Percentiles rank a stretch among this genome's conserved stretches.
These are phyloP conservation scores for Tulasnella sp. DNA, from an alignment of 768 basidiomycete species.

Conservation along the genomic window DNA sequence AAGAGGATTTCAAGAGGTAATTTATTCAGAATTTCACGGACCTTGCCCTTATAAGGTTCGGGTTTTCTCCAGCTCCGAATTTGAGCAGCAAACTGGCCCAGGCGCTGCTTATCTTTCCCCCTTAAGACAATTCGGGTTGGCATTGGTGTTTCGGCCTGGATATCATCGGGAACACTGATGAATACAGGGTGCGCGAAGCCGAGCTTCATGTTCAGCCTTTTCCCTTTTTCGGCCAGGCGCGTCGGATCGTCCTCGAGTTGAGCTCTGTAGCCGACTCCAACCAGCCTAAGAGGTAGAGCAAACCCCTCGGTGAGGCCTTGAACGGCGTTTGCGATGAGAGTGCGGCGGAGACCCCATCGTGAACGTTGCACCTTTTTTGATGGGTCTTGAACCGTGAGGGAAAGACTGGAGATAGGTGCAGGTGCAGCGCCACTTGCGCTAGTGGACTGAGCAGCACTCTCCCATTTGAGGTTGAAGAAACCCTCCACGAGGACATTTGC, in stretches of 20 bases:
- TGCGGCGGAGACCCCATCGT: slow-evolving; percentile 94
- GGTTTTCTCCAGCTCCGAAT: slow-evolving; percentile 81
- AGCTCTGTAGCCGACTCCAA: slow-evolving; percentile 92
- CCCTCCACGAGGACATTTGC: slow-evolving; percentile 38
- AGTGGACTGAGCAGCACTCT: neutral
- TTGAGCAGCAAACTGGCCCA: slow-evolving; percentile 85
- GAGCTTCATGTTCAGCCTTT: slow-evolving; percentile 83
- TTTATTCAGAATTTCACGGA: slow-evolving; percentile 40
- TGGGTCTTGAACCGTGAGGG: slow-evolving; percentile 49
- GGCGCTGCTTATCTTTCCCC: slow-evolving; percentile 81
- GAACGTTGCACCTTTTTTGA: slow-evolving; percentile 71
- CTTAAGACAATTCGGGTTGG: slow-evolving; percentile 79
- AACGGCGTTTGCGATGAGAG: slow-evolving; percentile 85
- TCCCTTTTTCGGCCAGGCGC: slow-evolving; percentile 53
- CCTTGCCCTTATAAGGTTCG: slow-evolving; percentile 98
- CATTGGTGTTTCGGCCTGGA: slow-evolving; percentile 72
- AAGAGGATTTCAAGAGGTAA: neutral
- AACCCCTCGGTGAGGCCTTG: slow-evolving; percentile 87
- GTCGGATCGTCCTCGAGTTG: slow-evolving; percentile 76
- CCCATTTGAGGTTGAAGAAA: slow-evolving; percentile 21
- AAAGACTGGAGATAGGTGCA: slow-evolving; percentile 44
- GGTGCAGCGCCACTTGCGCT: slow-evolving; percentile 34
- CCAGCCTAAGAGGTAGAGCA: slow-evolving; percentile 75
- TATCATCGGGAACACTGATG: slow-evolving; percentile 75
- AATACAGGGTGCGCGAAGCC: slow-evolving; percentile 86